Evolutionary conservation across 2,329 filamentous ascomycete genomes (phyloP).

Genomic region (Trichoderma sp.): DNA sequence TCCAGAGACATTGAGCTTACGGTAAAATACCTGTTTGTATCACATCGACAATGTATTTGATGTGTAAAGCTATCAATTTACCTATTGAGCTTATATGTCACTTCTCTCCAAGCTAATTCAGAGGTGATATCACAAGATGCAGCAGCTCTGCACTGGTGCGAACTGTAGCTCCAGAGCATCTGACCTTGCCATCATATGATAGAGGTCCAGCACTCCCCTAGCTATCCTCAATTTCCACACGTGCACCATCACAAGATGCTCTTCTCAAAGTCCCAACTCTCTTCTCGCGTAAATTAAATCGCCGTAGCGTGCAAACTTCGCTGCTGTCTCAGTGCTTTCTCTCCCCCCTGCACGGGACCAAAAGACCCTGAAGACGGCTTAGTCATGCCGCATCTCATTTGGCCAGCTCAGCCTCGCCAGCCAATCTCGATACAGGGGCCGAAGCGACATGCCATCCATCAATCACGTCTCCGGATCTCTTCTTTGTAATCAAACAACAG

Average conservation of each 20-base stretch:
- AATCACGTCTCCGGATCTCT: constrained; percentile 16
- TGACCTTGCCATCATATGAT: constrained; percentile 1
- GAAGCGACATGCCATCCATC: constrained; percentile 14
- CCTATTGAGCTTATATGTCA: background rate
- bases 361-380: constrained; percentile 11
- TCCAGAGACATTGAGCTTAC: background rate
- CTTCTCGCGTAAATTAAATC: background rate
- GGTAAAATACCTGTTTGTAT: background rate
- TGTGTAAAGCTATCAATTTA: background rate
- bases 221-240: background rate
- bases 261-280: background rate
- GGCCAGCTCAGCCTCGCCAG: constrained; percentile 20
- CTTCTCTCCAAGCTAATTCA: background rate
- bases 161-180: background rate
- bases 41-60: background rate
- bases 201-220: background rate
- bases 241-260: background rate
- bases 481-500: constrained; percentile 19
- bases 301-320: background rate
- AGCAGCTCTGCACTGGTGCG: background rate
- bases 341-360: background rate
- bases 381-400: constrained; percentile 14
- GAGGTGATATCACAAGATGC: background rate
- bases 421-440: constrained; percentile 18
- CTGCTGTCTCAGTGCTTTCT: background rate